These are phyloP conservation scores for Rhodamnia argentea DNA, from an alignment of 345 rosid species.

Conservation along the genomic window DNA sequence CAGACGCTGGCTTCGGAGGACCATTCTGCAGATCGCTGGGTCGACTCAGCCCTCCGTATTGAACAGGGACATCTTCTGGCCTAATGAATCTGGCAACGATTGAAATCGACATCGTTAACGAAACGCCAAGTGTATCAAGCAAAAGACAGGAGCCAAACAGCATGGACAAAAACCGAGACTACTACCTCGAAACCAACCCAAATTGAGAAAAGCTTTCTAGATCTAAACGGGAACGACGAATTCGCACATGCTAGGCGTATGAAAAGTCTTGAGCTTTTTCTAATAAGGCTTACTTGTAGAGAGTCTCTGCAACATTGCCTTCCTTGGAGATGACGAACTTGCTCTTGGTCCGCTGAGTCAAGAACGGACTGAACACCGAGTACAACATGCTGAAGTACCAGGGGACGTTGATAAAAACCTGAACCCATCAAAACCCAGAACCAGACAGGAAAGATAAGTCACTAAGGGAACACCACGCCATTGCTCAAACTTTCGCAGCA, in stretches of 20 bases:
- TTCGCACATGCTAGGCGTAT: background rate
- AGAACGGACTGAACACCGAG: slow-evolving; percentile 84
- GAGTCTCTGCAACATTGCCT: slow-evolving; percentile 86
- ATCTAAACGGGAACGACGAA: background rate
- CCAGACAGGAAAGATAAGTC: background rate
- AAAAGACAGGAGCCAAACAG: background rate
- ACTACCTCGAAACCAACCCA: background rate
- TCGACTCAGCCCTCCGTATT: slow-evolving; percentile 82
- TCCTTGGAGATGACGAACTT: slow-evolving; percentile 88
- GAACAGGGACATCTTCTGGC: slow-evolving; percentile 90
- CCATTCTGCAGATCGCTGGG: slow-evolving; percentile 52
- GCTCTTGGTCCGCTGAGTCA: slow-evolving; percentile 95
- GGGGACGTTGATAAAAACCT: slow-evolving; percentile 97
- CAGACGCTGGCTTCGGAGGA: slow-evolving; percentile 77
- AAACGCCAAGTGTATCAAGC: background rate
- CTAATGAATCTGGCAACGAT: slow-evolving; percentile 51
- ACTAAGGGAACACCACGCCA: background rate
- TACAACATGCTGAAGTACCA: slow-evolving; percentile 90
- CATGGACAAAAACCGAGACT: background rate
- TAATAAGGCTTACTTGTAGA: slow-evolving; percentile 54
- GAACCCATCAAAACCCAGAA: background rate
- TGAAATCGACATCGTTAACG: background rate
- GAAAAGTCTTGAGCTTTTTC: background rate
- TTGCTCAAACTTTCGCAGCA: background rate
- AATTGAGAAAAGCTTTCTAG: background rate